A percentile compares a stretch with the other conserved stretches of the same genome.
Conservation (phyloP, 1,139 yeast genomes). For the Yamadazyma buinensis region DNA sequence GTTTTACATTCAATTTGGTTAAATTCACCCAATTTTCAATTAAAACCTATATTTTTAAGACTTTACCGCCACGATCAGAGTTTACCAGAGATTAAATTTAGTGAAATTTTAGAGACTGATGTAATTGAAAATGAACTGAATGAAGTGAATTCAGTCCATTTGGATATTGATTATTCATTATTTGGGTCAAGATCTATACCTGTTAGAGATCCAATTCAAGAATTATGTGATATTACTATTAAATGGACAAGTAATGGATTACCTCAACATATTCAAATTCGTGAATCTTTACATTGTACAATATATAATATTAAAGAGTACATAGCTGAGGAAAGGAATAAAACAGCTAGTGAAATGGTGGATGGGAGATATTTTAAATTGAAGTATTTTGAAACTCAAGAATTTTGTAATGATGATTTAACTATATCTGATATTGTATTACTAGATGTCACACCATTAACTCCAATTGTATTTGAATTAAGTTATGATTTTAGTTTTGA, state of each 20-base stretch:
- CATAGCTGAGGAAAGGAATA: constrained; percentile 16
- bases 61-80: constrained; percentile 9
- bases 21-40: constrained; percentile 18
- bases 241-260: constrained; percentile 15
- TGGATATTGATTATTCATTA: constrained; percentile 23
- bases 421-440: constrained; percentile 17
- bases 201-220: constrained; percentile 20
- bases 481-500: constrained; percentile 9
- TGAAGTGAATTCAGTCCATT: not conserved
- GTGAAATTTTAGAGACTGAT: constrained; percentile 14
- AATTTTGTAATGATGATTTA: constrained; percentile 12
- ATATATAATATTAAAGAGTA: constrained; percentile 20
- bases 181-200: constrained; percentile 18
- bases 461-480: constrained; percentile 17
- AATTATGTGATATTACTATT: constrained; percentile 21
- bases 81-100: constrained; percentile 12
- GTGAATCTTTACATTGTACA: constrained; percentile 25
- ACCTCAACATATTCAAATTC: constrained; percentile 10
- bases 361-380: constrained; percentile 13
- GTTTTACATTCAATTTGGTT: constrained; percentile 28
- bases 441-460: constrained; percentile 29
- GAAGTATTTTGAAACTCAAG: constrained; percentile 13
- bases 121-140: constrained; percentile 5
- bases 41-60: constrained; percentile 23
- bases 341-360: constrained; percentile 8